Percentiles rank a stretch among this genome's conserved stretches.
These are phyloP conservation scores for Yamadazyma jaroonii DNA, from an alignment of 1,139 yeast species.

Conservation along the genomic window DNA sequence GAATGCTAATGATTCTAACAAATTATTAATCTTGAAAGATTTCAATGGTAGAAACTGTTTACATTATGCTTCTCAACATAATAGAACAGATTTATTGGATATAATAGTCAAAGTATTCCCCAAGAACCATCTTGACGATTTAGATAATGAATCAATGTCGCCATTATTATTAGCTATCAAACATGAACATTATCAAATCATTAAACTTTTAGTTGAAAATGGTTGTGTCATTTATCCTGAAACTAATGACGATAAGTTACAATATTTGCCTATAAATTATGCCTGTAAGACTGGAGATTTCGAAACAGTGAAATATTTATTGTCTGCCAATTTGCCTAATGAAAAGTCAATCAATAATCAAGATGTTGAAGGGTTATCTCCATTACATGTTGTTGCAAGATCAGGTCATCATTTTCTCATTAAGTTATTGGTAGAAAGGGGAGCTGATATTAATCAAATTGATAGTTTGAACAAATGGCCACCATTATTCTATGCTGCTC, in stretches of 20 bases:
- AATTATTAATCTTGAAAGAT: conserved; percentile 45
- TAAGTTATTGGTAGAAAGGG: conserved; percentile 63
- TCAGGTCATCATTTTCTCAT: conserved; percentile 75
- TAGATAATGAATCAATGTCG: conserved; percentile 75
- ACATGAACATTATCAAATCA: conserved; percentile 56
- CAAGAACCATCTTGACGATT: conserved; percentile 39
- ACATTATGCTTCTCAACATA: conserved; percentile 81
- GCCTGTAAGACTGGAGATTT: conserved; percentile 87
- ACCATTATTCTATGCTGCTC: conserved; percentile 86
- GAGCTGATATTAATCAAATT: conserved; percentile 74
- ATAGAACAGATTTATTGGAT: conserved; percentile 54
- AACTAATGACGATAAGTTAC: conserved; percentile 46
- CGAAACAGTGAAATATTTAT: conserved; percentile 63
- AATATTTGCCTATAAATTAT: conserved; percentile 79
- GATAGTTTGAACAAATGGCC: conserved; percentile 94
- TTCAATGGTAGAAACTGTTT: conserved; percentile 79
- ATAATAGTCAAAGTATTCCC: conserved; percentile 42
- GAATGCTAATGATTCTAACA: conserved; percentile 17
- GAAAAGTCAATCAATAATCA: conserved; percentile 41
- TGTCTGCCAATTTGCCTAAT: conserved; percentile 22
- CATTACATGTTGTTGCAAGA: conserved; percentile 85
- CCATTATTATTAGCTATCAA: conserved; percentile 80
- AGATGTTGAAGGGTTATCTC: conserved; percentile 86
- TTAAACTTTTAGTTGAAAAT: conserved; percentile 39
- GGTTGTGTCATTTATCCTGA: conserved; percentile 60